Percentiles rank a stretch among this genome's conserved stretches.
These are phyloP conservation scores for Exophiala alcalophila DNA, from an alignment of 2,329 filamentous ascomycete species.

Conservation along the genomic window DNA sequence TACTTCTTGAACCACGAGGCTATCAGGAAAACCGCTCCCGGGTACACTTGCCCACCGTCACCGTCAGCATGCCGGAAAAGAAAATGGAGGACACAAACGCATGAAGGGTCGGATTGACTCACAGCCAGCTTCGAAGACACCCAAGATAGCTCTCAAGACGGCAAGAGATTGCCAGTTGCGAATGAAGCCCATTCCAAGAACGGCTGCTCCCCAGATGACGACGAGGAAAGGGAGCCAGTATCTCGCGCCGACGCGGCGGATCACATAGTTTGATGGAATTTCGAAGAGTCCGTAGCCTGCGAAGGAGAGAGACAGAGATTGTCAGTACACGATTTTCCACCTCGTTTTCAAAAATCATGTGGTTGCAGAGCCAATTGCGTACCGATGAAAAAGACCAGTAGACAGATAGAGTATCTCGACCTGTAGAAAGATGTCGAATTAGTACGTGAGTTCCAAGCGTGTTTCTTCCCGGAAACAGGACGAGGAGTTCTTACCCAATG, in stretches of 20 bases:
- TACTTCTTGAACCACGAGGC: conserved; percentile 13
- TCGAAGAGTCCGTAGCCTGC: conserved; percentile 54
- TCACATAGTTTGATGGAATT: conserved; percentile 64
- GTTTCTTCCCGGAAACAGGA: too few relatives aligned
- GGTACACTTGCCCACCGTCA: conserved; percentile 9
- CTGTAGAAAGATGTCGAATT: too few relatives aligned
- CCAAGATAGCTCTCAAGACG: conserved; percentile 47
- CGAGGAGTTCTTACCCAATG: too few relatives aligned
- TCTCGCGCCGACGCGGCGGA: conserved; percentile 59
- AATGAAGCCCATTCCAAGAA: conserved; percentile 35
- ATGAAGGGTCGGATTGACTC: too few relatives aligned
- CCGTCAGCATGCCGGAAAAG: not conserved
- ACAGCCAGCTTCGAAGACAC: conserved; percentile 55
- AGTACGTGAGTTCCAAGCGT: too few relatives aligned
- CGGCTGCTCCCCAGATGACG: conserved; percentile 43
- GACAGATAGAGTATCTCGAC: too few relatives aligned
- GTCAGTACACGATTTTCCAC: too few relatives aligned
- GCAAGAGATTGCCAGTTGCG: conserved; percentile 29
- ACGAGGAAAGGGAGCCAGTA: conserved; percentile 32
- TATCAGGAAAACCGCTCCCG: conserved; percentile 18
- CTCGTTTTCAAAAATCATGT: too few relatives aligned
- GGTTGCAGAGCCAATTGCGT: too few relatives aligned
- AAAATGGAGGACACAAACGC: conserved; percentile 34
- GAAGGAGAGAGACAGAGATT: too few relatives aligned
- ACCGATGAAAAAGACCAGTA: too few relatives aligned